A percentile compares a stretch with the other conserved stretches of the same genome.
Evolutionary conservation across 768 basidiomycete species (phyloP).

Genomic region (Macrolepiota fuliginosa): DNA sequence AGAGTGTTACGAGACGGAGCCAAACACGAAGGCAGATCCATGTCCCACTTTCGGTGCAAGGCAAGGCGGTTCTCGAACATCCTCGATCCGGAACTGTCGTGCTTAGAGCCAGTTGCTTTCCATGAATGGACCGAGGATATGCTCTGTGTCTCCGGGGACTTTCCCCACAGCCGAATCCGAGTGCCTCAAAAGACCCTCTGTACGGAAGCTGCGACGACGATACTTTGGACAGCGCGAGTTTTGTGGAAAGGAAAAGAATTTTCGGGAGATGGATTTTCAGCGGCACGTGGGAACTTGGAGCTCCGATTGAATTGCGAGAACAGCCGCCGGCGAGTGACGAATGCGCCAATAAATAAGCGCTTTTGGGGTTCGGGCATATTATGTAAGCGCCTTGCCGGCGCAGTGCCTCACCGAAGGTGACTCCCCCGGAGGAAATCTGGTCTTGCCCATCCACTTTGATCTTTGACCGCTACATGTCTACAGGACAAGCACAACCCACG

Average conservation of each 20-base stretch:
- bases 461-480: conserved; percentile 14
- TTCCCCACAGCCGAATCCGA: conserved; percentile 76
- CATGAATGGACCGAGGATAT: conserved; percentile 50
- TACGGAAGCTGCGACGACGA: conserved; percentile 83
- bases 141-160: conserved; percentile 91
- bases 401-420: conserved; percentile 11
- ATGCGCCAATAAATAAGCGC: background rate
- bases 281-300: conserved; percentile 15
- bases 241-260: conserved; percentile 22
- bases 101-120: conserved; percentile 78
- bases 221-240: conserved; percentile 66
- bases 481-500: conserved; percentile 24
- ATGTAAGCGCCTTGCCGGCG: conserved; percentile 8
- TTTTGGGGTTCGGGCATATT: background rate
- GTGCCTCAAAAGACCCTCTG: conserved; percentile 49
- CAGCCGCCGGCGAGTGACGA: background rate
- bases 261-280: conserved; percentile 13
- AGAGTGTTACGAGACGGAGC: conserved; percentile 58
- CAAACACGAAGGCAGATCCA: conserved; percentile 21
- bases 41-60: conserved; percentile 19
- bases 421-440: conserved; percentile 6
- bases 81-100: conserved; percentile 55
- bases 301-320: conserved; percentile 20
- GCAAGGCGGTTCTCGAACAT: conserved; percentile 47
- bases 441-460: conserved; percentile 7